Conservation (phyloP, 192 early-diverging fungal genomes). For the Podila clonocystis region DNA sequence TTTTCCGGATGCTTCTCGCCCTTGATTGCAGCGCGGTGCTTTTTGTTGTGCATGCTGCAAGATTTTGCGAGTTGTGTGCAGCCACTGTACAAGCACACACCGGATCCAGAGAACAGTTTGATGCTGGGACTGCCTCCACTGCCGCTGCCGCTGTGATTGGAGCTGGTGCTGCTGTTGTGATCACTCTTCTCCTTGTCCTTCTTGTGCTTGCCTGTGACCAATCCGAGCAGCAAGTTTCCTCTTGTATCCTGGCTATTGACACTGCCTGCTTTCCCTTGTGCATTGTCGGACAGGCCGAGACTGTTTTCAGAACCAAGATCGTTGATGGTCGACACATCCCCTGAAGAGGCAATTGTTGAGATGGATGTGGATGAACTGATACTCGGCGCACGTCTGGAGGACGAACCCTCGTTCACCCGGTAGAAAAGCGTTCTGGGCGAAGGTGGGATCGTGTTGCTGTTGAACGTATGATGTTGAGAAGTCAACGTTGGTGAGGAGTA, state of each 20-base stretch:
- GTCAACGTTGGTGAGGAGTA: conserved; percentile 28
- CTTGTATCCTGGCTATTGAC: not conserved
- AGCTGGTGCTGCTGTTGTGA: conserved; percentile 16
- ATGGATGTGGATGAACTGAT: conserved; percentile 35
- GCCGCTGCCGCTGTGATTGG: conserved; percentile 24
- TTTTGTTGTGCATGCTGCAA: conserved; percentile 33
- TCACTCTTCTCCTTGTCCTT: not conserved
- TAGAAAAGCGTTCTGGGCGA: conserved; percentile 35
- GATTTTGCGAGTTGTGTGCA: conserved; percentile 38
- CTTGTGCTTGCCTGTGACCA: conserved; percentile 43
- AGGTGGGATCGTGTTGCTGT: not conserved
- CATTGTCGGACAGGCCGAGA: not conserved
- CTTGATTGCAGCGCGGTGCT: not conserved
- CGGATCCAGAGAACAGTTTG: conserved; percentile 25
- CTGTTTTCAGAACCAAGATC: conserved; percentile 26
- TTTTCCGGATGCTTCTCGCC: conserved; percentile 5
- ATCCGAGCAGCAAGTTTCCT: conserved; percentile 8
- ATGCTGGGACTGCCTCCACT: conserved; percentile 17
- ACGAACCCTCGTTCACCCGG: conserved; percentile 5
- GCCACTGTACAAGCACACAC: conserved; percentile 28
- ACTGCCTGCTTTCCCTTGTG: not conserved
- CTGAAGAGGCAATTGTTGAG: conserved; percentile 28
- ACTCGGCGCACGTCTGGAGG: conserved; percentile 23
- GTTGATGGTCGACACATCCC: conserved; percentile 24
- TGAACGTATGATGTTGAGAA: conserved; percentile 6